Conservation (phyloP, 768 basidiomycete species). For the Hygrocybe punicea region DNA sequence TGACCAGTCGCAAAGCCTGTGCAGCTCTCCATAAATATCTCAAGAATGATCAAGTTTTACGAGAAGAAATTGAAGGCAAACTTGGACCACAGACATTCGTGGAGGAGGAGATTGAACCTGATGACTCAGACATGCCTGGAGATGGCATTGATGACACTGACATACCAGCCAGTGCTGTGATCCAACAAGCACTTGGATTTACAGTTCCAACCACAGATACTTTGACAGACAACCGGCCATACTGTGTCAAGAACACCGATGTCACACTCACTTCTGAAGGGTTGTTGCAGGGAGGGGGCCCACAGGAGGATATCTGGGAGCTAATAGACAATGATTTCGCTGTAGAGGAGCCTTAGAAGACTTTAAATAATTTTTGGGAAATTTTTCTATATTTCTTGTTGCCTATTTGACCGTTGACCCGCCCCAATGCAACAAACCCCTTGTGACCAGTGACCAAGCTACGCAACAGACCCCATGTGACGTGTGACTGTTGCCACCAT, state of each 20-base stretch:
- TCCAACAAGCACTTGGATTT: neutral
- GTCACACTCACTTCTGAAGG: neutral
- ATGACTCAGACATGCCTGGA: neutral
- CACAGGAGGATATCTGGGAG: too few species aligned
- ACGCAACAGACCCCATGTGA: too few species aligned
- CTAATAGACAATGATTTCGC: too few species aligned
- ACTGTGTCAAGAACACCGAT: neutral
- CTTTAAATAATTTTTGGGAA: too few species aligned
- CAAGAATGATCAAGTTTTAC: conserved; percentile 7
- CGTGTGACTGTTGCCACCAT: too few species aligned
- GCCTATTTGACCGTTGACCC: too few species aligned
- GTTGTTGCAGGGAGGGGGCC: too few species aligned
- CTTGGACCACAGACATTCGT: neutral
- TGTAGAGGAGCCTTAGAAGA: too few species aligned
- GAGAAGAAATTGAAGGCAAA: conserved; percentile 13
- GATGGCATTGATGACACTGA: neutral
- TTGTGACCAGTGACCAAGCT: too few species aligned
- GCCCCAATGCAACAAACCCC: too few species aligned
- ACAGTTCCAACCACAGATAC: neutral
- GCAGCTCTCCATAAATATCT: conserved; percentile 16
- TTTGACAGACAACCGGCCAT: neutral
- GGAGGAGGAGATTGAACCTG: too few species aligned
- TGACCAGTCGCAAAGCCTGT: conserved; percentile 15
- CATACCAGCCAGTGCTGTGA: neutral
- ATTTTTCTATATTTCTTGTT: too few species aligned